Evolutionary conservation across 2,329 filamentous ascomycete species (phyloP).

Genomic region (Alternaria longipes): DNA sequence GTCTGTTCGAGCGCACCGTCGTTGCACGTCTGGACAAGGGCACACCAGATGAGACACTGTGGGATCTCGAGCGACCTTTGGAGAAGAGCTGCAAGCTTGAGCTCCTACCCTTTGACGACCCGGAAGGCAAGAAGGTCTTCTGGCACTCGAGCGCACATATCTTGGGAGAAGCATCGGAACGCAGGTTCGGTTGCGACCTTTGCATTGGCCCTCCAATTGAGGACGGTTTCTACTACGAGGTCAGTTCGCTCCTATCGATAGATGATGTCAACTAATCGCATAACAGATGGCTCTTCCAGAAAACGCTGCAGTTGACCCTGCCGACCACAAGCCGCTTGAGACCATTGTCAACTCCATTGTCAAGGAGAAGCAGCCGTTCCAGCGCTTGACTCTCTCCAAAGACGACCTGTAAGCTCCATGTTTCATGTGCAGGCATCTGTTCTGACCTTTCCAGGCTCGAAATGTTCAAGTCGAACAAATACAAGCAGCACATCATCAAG

Average conservation of each 20-base stretch:
- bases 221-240: constrained; percentile 94
- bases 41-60: constrained; percentile 75
- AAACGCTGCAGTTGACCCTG: constrained; percentile 73
- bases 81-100: constrained; percentile 88
- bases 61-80: constrained; percentile 91
- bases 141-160: constrained; percentile 98
- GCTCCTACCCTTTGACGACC: constrained; percentile 81
- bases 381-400: constrained; percentile 88
- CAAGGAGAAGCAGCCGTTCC: constrained; percentile 96
- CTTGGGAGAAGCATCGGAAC: constrained; percentile 92
- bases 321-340: constrained; percentile 87
- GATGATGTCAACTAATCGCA: constrained; percentile 12
- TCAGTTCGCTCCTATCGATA: constrained; percentile 5
- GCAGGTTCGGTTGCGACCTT: constrained; percentile 87
- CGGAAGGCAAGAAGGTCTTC: constrained; percentile 88
- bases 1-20: constrained; percentile 83
- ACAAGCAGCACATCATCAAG: constrained; percentile 97
- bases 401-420: constrained; percentile 69
- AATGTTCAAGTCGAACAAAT: constrained; percentile 98
- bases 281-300: constrained; percentile 77
- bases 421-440: not conserved
- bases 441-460: constrained; percentile 63
- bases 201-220: constrained; percentile 94
- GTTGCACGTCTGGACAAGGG: constrained; percentile 85
- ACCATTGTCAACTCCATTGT: constrained; percentile 81